Base-by-base conservation (phyloP, 2,329 filamentous ascomycete species). In the Pseudopithomyces maydicus region DNA sequence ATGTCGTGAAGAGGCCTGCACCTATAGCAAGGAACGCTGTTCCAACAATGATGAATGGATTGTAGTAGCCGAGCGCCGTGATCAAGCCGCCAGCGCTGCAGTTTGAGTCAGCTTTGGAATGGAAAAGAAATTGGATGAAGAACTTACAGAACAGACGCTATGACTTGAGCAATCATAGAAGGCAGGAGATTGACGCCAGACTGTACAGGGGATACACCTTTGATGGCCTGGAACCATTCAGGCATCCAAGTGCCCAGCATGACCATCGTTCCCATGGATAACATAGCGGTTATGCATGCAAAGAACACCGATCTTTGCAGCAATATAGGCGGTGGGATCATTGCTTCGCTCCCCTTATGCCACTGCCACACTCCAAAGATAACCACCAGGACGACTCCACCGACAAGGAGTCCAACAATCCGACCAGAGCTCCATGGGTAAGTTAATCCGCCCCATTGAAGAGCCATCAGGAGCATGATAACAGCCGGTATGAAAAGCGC, bases 341-440 rank as follows among this genome's bases (percentile, higher is more conserved):
- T 80, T 3, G 72, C 78, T 15, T 72, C 65, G 11, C 73, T 61
- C 49, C 73, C 68, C 59, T 66, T 48, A 47, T 48, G 54, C 52
- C 51, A 63, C 29, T 62, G 62, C 48, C 67, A 58, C 19, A 62
- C 33, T 15, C 39, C 55, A 33, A 69, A 64, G 55, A 84, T 82
- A 2, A 72, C 53, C 33, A 82, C 67, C 29, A 79, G 67, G 0
- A 79, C 56, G 0, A 81, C 70, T 1, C 74, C 81, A 12, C 79
- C 61, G 14, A 80, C 74, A 66, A 81, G 84, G 1, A 81, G 69
- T 0, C 74, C 75, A 43, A 86, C 84, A 22, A 78, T 76, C 0
- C 73, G 66, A 0, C 72, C 76, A 2, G 73, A 76, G 46, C 73
- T 64, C 84, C 84, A 87, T 0, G 69, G 41, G 47, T 75, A 69